Evolutionary conservation across 2,329 filamentous ascomycete genomes (phyloP), one percentile per base, ranked within the genome.

Genomic region (Periconia sp.): DNA sequence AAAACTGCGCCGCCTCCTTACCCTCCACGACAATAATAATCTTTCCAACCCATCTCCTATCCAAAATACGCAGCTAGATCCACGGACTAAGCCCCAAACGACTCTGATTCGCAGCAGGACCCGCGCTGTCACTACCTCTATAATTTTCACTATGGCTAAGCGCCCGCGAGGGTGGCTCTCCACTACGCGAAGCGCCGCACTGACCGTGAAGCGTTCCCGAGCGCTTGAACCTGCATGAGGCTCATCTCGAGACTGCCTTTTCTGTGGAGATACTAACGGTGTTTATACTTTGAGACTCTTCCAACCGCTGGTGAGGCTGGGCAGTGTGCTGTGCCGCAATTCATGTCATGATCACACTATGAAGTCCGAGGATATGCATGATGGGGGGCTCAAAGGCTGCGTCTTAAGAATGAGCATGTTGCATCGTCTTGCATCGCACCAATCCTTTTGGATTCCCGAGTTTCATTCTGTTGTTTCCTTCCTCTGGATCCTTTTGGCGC

Each of bases 261-360:
- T 47, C 15, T 33, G 37, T 30, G 35, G 14, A 19, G 40, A 15
- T 15, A 13, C 20, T 27, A 35, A 10, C n/a, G 41, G 18, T 6
- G n/a, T 52, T 14, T 43, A 37, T 47, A 42, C 19, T 33, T 41
- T 18, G 31, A 41, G 18, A 10, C 19, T 17, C 35, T 5, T 42
- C 45, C 45, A 53, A 53, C 45, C 46, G 51, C 45, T 49, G 41
- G n/a, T 49, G 45, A 44, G 45, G 51, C 33, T 45, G 51, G 31
- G 40, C 41, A 13, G 33, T 23, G 41, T 45, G 33, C 46, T 53
- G 51, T 49, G 51, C 46, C 51, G 51, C 51, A 53, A 53, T 53
- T 14, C n/a, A 49, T 42, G 13, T 15, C 11, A 5, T 41, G 51
- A 17, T 37, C 33, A n/a, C 20, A 15, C 33, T 18, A 20, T 8